Conservation (phyloP, 2,329 filamentous ascomycete species). For the Pestalotiopsis sp. region DNA sequence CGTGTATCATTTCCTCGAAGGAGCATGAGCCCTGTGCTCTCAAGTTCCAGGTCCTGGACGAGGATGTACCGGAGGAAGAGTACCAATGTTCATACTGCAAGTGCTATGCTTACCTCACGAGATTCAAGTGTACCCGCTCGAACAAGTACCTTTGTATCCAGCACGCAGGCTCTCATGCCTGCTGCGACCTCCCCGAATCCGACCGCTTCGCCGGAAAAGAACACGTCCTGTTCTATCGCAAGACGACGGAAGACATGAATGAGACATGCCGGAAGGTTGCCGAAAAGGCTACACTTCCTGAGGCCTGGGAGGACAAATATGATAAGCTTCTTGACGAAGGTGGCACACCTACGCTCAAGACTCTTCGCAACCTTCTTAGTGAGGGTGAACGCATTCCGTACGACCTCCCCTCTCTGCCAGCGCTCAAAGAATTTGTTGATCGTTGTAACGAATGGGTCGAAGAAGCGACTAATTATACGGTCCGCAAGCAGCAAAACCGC, state of each 20-base stretch:
- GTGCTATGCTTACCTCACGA: slow-evolving; percentile 85
- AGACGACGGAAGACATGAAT: slow-evolving; percentile 70
- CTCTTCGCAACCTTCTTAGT: slow-evolving; percentile 78
- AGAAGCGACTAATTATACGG: slow-evolving; percentile 93
- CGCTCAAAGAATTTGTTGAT: slow-evolving; percentile 87
- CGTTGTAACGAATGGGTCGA: slow-evolving; percentile 98
- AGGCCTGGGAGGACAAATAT: slow-evolving; percentile 89
- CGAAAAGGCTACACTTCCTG: slow-evolving; percentile 84
- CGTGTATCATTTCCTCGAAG: slow-evolving; percentile 52
- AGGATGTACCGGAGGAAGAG: slow-evolving; percentile 84
- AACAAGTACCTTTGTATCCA: slow-evolving; percentile 81
- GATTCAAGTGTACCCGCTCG: slow-evolving; percentile 81
- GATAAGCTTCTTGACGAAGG: slow-evolving; percentile 83
- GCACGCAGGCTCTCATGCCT: slow-evolving; percentile 79
- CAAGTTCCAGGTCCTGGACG: slow-evolving; percentile 66
- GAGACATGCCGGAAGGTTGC: slow-evolving; percentile 72
- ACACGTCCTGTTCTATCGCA: slow-evolving; percentile 78
- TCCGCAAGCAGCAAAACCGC: slow-evolving; percentile 95
- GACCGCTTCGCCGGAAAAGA: slow-evolving; percentile 70
- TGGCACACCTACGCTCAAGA: slow-evolving; percentile 81
- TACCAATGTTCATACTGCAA: slow-evolving; percentile 94
- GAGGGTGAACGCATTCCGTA: slow-evolving; percentile 97
- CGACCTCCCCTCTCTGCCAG: slow-evolving; percentile 78
- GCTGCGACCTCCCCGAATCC: slow-evolving; percentile 70
- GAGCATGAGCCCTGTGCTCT: slow-evolving; percentile 58